Percentiles rank a stretch among this genome's conserved stretches.
phyloP scores from a whole-genome alignment of 768 basidiomycete species.

The Calocybe gangraenosa region DNA sequence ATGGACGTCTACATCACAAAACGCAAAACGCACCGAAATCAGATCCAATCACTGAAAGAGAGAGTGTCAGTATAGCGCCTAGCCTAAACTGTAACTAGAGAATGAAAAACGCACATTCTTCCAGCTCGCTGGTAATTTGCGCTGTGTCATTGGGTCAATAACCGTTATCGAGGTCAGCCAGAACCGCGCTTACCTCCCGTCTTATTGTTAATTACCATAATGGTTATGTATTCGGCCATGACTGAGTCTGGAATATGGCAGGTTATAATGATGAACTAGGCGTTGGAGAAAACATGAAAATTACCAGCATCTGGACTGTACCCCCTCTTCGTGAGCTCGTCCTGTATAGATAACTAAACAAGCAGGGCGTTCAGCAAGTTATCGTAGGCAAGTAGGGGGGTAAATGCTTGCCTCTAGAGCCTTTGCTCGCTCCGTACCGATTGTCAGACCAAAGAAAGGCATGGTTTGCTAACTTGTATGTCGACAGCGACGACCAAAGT shows the following conservation, averaged over 20 bases:
- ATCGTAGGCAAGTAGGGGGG: neutral
- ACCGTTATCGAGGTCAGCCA: neutral
- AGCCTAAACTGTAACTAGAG: neutral
- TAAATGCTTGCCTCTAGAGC: constrained; percentile 55
- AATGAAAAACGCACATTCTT: constrained; percentile 56
- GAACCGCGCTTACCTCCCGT: constrained; percentile 53
- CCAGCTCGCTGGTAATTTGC: constrained; percentile 85
- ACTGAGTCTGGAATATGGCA: constrained; percentile 58
- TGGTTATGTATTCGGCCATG: constrained; percentile 93
- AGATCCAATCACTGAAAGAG: constrained; percentile 59
- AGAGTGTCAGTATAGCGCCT: neutral
- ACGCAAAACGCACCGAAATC: constrained; percentile 60
- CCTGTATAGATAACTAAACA: constrained; percentile 69
- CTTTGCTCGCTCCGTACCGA: constrained; percentile 73
- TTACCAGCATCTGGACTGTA: constrained; percentile 75
- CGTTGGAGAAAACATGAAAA: constrained; percentile 22
- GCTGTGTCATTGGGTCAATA: constrained; percentile 35
- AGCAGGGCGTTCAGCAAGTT: constrained; percentile 11
- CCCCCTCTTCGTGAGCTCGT: constrained; percentile 72
- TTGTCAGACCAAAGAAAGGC: constrained; percentile 67
- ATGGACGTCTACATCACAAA: neutral
- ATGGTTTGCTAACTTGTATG: constrained; percentile 33
- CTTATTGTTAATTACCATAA: constrained; percentile 94
- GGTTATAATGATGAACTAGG: constrained; percentile 1
- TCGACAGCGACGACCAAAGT: constrained; percentile 22